Base-by-base conservation (phyloP, 1,139 yeast genomes). In the Diutina ranongensis region DNA sequence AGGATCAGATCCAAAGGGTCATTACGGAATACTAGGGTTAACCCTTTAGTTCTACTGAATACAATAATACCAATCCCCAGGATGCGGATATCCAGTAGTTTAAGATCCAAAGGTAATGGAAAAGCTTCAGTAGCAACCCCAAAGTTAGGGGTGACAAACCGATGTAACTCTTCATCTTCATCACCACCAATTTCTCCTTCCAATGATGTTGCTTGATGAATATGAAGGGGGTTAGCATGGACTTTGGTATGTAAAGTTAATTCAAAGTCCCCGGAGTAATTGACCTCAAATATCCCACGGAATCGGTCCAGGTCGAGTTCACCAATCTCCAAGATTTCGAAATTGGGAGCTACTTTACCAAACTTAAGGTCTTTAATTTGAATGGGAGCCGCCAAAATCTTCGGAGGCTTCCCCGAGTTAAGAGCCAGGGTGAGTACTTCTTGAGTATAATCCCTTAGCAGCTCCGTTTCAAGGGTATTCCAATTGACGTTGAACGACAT, bases 31-130 rank as follows among this genome's bases (percentile, higher is more conserved):
- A 87, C 96, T 40, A 87, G 65, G 0, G 95, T 87, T 46, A 87
- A 71, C 0, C 96, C 95, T 57, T 85, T 85, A 4, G 85, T 73
- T 55, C 83, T 82, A 33, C 85, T 78, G 58, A 84, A 87, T 2
- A 87, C 95, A 51, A 86, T 77, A 48, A 87, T 83, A 19, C 89
- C 88, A 50, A 87, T 86, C 2, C 95, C 94, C 48, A 82, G 77
- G 46, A 87, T 70, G 52, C 74, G 74, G 50, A 87, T 81, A 50
- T 83, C 83, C 36, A 88, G 78, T 46, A 87, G 66, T 44, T 82
- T 82, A 52, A 87, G 68, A 56, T 83, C 86, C 54, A 87, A 68
- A 2, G 95, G 95, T 49, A 87, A 76, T 18, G 85, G 80, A 56
- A 87, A 78, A 27, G 84, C 77, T 46, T 80, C 80, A 45, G 77